Evolutionary conservation across 192 early-diverging fungal genomes (phyloP).

Genomic region (Coemansia sp.): DNA sequence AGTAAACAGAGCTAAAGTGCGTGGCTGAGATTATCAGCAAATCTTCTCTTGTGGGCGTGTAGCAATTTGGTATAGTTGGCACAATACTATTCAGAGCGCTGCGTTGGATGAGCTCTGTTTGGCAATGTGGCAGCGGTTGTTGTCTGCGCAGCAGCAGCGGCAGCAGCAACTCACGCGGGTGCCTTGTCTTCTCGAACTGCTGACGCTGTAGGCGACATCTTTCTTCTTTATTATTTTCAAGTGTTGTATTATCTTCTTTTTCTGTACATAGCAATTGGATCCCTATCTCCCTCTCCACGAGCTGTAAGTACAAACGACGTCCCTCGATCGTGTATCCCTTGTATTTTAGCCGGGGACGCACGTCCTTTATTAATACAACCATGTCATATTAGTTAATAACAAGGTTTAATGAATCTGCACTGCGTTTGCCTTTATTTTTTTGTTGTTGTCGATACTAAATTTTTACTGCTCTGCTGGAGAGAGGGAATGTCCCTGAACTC

Average conservation of each 20-base stretch:
- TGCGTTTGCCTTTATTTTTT: not conserved
- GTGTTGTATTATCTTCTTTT: not conserved
- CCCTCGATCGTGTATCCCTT: slow-evolving; percentile 5
- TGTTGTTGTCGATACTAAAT: not conserved
- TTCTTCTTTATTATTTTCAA: not conserved
- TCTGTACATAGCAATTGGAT: not conserved
- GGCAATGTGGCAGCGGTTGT: not conserved
- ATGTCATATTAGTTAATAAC: not conserved
- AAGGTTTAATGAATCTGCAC: not conserved
- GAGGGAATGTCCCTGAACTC: slow-evolving; percentile 4
- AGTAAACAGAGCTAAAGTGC: not conserved
- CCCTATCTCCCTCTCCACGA: not conserved
- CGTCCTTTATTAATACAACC: not conserved
- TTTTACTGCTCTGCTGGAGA: not conserved
- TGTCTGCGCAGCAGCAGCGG: not conserved
- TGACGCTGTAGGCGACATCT: not conserved
- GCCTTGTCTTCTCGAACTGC: not conserved
- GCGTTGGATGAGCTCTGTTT: not conserved
- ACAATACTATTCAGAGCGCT: not conserved
- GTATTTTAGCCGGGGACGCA: slow-evolving; percentile 6
- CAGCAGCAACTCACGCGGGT: not conserved
- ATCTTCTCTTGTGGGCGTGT: not conserved
- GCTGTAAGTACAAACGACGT: slow-evolving; percentile 2
- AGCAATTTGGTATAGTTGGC: not conserved
- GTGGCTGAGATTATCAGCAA: not conserved